Conservation (phyloP, 192 early-diverging fungal species). For the Rhizoclosmatium sp. region DNA sequence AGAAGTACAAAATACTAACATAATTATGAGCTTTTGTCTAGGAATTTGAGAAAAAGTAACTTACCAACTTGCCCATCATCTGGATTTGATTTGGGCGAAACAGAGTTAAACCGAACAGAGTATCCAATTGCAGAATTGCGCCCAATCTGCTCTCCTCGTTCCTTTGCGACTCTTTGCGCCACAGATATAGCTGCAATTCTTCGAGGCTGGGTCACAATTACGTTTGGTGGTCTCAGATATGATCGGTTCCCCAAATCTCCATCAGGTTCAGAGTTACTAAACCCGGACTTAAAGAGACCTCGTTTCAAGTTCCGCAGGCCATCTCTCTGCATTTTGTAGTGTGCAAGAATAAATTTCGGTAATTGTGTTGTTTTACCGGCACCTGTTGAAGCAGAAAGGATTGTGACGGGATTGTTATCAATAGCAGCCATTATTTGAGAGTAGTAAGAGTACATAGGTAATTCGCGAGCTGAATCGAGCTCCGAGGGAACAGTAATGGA, state of each 20-base stretch:
- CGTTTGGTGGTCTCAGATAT: slow-evolving; percentile 51
- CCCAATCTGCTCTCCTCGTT: slow-evolving; percentile 64
- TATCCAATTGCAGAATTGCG: slow-evolving; percentile 53
- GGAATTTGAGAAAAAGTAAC: background rate
- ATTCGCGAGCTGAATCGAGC: slow-evolving; percentile 33
- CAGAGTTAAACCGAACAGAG: slow-evolving; percentile 58
- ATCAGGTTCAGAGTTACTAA: no score
- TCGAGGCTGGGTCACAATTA: slow-evolving; percentile 92
- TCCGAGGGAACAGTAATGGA: slow-evolving; percentile 38
- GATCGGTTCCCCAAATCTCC: no score
- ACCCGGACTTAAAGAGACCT: no score
- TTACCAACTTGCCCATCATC: slow-evolving; percentile 57
- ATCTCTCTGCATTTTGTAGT: slow-evolving; percentile 21
- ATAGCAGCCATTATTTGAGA: slow-evolving; percentile 55
- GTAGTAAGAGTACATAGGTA: slow-evolving; percentile 54
- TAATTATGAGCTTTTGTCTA: slow-evolving; percentile 50
- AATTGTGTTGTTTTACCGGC: slow-evolving; percentile 76
- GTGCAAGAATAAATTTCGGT: slow-evolving; percentile 85
- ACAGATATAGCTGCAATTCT: slow-evolving; percentile 79
- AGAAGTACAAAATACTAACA: slow-evolving; percentile 69
- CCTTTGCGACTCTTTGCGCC: slow-evolving; percentile 67
- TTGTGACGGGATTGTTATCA: slow-evolving; percentile 52
- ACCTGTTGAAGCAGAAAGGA: slow-evolving; percentile 57
- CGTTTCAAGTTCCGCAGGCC: no score
- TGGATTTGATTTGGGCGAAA: slow-evolving; percentile 43